Conservation (phyloP, 345 rosid species). For the Capsella bursapastoris region DNA sequence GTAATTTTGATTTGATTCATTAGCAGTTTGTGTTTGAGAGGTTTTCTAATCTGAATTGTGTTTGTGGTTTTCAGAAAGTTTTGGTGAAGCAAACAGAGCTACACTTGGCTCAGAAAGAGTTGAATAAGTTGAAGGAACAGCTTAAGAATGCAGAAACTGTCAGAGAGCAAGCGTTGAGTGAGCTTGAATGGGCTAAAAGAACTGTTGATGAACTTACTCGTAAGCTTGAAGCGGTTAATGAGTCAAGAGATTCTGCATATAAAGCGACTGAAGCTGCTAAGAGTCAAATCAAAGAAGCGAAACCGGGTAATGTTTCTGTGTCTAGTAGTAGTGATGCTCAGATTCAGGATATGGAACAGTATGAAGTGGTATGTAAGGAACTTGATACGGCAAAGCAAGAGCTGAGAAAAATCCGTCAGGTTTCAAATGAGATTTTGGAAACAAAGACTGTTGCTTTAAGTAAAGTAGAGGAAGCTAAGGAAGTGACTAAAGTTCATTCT, state of each 20-base stretch:
- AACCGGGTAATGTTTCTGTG: constrained; percentile 46
- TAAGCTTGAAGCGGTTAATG: constrained; percentile 60
- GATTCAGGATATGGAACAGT: constrained; percentile 65
- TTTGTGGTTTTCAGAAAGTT: constrained; percentile 58
- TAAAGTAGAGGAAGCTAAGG: constrained; percentile 70
- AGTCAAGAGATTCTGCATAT: constrained; percentile 65
- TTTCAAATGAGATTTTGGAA: constrained; percentile 56
- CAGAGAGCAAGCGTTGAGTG: constrained; percentile 72
- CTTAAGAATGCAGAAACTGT: constrained; percentile 75
- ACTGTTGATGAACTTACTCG: constrained; percentile 68
- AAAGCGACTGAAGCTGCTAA: constrained; percentile 76
- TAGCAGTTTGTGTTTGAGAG: neutral
- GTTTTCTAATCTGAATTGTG: neutral
- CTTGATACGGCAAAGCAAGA: constrained; percentile 84
- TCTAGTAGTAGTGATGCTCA: constrained; percentile 53
- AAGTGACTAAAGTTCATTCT: constrained; percentile 58
- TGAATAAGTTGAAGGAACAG: constrained; percentile 73
- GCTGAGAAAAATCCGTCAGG: constrained; percentile 72
- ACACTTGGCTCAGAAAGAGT: constrained; percentile 82
- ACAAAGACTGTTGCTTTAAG: constrained; percentile 62
- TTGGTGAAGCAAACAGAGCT: constrained; percentile 86
- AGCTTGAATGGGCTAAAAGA: constrained; percentile 74
- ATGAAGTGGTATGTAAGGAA: constrained; percentile 57
- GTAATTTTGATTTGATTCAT: constrained; percentile 49
- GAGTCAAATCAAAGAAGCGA: constrained; percentile 59